phyloP scores from a whole-genome alignment of 2,329 filamentous ascomycete species.

The Colletotrichum sojae region DNA sequence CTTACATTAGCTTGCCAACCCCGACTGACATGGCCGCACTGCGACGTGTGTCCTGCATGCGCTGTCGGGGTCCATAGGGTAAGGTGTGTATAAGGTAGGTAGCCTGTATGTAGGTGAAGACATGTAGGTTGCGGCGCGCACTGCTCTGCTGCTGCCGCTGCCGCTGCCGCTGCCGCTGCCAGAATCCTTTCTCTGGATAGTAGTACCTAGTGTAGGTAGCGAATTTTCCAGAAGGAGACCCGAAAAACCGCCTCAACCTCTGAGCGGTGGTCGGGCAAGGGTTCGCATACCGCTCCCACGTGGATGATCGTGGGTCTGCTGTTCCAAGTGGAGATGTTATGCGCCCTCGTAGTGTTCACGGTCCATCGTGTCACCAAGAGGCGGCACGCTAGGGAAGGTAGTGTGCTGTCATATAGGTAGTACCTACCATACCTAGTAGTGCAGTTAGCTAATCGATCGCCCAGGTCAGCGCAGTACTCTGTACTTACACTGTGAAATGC shows the following conservation, averaged over 20 bases:
- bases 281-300: constrained; percentile 40
- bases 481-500: no score
- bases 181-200: not conserved
- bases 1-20: constrained; percentile 19
- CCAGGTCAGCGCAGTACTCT: no score
- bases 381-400: no score
- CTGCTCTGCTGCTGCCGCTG: constrained; percentile 2
- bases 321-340: constrained; percentile 35
- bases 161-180: not conserved
- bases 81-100: not conserved
- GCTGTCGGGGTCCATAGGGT: no score
- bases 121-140: not conserved
- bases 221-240: constrained; percentile 38
- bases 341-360: constrained; percentile 19
- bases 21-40: not conserved
- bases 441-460: no score
- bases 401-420: no score
- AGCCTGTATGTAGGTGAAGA: no score
- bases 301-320: constrained; percentile 37
- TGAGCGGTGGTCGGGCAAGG: constrained; percentile 27
- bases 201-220: constrained; percentile 3
- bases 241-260: constrained; percentile 24
- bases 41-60: not conserved
- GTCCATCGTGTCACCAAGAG: constrained; percentile 18
- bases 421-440: no score